Percentiles rank a stretch among this genome's conserved stretches.
Evolutionary conservation across 2,329 filamentous ascomycete species (phyloP).

Genomic region (Aphanoascus verrucosus): DNA sequence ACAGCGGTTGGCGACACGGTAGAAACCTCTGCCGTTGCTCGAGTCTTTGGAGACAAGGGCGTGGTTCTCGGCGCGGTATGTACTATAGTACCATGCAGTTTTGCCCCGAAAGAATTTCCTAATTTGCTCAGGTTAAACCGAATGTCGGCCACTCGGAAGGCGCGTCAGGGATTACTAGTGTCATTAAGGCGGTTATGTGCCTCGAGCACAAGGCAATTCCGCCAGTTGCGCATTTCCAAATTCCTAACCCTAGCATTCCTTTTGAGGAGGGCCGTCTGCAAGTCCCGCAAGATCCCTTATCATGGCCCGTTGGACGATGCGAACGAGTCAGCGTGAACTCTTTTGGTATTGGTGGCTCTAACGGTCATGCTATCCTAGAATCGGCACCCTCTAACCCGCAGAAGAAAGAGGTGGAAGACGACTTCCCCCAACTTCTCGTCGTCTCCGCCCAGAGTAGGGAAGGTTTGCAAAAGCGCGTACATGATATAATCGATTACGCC

Average conservation of each 20-base stretch:
- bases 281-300: background rate
- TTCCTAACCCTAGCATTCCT: constrained; percentile 19
- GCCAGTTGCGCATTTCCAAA: constrained; percentile 20
- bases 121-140: constrained; percentile 17
- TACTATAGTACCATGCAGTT: background rate
- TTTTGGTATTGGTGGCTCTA: constrained; percentile 39
- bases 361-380: constrained; percentile 33
- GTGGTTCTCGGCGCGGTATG: too few relatives aligned
- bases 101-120: background rate
- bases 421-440: constrained; percentile 15
- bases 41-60: background rate
- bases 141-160: constrained; percentile 30
- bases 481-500: constrained; percentile 17
- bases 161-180: constrained; percentile 20
- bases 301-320: constrained; percentile 12
- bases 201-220: constrained; percentile 22
- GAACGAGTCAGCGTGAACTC: constrained; percentile 36
- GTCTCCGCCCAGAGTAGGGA: constrained; percentile 19
- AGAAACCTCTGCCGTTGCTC: background rate
- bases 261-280: background rate
- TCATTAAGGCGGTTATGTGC: constrained; percentile 25
- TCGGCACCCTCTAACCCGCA: background rate
- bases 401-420: background rate
- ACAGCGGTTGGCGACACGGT: constrained; percentile 5
- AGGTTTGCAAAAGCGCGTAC: constrained; percentile 20